phyloP scores from a whole-genome alignment of 2,329 filamentous ascomycete species.

The Trichoderma pleuroti region DNA sequence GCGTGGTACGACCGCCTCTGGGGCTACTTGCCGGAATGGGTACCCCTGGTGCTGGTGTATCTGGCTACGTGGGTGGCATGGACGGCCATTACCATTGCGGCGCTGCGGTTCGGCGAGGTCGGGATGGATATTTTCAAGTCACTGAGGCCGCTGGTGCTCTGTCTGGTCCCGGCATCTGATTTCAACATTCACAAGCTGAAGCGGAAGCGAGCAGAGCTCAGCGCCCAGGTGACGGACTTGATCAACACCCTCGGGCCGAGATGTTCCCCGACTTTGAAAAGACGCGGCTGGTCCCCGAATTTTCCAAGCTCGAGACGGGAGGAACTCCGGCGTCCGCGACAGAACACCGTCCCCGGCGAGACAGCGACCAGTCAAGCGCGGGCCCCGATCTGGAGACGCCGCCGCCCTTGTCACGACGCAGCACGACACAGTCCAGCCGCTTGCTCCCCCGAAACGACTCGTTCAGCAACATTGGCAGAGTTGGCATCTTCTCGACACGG shows the following conservation, averaged over 20 bases:
- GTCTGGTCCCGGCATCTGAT: constrained; percentile 76
- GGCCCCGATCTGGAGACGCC: constrained; percentile 39
- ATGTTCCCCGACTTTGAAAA: constrained; percentile 96
- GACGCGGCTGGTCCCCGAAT: constrained; percentile 63
- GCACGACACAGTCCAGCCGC: constrained; percentile 52
- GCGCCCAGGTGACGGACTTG: constrained; percentile 77
- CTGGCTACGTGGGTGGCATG: constrained; percentile 75
- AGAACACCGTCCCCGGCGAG: constrained; percentile 36
- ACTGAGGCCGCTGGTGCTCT: constrained; percentile 79
- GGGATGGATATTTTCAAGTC: constrained; percentile 99
- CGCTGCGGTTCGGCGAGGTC: constrained; percentile 92
- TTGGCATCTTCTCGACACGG: constrained; percentile 86
- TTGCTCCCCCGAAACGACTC: constrained; percentile 80
- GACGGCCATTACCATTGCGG: constrained; percentile 84
- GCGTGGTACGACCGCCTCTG: constrained; percentile 77
- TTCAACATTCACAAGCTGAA: constrained; percentile 81
- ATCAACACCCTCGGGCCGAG: constrained; percentile 93
- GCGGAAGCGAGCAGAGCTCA: constrained; percentile 67
- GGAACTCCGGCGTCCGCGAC: constrained; percentile 24
- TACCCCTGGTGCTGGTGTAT: constrained; percentile 76
- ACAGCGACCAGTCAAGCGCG: constrained; percentile 48
- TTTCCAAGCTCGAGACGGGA: constrained; percentile 38
- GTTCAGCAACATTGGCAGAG: constrained; percentile 82
- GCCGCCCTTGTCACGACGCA: constrained; percentile 42
- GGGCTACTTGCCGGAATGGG: constrained; percentile 74